Base-by-base conservation (phyloP, 2,329 filamentous ascomycete species). In the Chalaropsis thielavioides region DNA sequence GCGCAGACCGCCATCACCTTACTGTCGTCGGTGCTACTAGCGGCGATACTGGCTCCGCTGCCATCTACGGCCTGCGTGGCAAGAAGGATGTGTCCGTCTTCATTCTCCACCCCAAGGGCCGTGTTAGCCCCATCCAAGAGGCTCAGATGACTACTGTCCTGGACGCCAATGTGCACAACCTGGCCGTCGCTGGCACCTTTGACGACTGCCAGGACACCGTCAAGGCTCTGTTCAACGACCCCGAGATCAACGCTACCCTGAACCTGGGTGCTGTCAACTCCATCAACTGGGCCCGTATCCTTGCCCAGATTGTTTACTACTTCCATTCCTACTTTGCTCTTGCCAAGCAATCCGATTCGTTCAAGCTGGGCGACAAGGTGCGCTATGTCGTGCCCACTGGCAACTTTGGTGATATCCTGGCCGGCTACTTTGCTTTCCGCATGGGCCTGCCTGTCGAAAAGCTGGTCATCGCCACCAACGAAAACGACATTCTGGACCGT, bases 151-250 rank as follows among this genome's bases (percentile, higher is more conserved):
- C 92, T 0, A 96, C 92, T 0, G 89, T 94, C 35, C 79, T 90
- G 49, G 94, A 97, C 74, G 77, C 82, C 67, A 97, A 97, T 73
- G 92, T 97, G 41, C 90, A 96, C 80, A 96, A 95, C 75, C 78
- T 97, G 59, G 85, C 89, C 63, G 88, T 97, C 13, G 85, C 88
- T 61, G 94, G 92, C 66, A 95, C 90, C 0, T 97, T 97, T 73
- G 92, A 97, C 72, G 91, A 97, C 73, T 97, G 94, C 76, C 92
- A 96, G 83, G 91, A 96, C 75, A 95, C 94, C 66, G 88, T 99
- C 73, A 97, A 99, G 77, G 86, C 89, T 0, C 82, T 99, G 61
- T 96, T 97, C 73, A 86, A 85, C 68, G 92, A 99, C 71, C 80
- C 87, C 2, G 85, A 91, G 64, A 88, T 89, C 73, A 97, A 97